Percentiles rank a stretch among this genome's conserved stretches.
These are phyloP conservation scores for Fragaria ananassa DNA, from an alignment of 306 rosid species.

Conservation along the genomic window DNA sequence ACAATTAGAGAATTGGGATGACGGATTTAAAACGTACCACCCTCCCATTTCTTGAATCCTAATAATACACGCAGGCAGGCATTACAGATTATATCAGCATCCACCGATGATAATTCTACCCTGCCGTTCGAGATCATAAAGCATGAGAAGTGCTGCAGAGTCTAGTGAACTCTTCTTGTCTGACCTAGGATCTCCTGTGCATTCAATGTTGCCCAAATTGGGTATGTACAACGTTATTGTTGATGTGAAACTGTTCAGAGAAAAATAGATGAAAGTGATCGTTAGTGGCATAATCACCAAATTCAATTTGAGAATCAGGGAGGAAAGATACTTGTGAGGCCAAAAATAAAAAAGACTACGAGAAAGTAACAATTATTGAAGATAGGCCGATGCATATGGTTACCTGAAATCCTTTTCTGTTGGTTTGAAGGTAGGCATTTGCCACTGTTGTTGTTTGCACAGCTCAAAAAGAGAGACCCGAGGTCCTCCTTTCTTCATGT, in stretches of 20 bases:
- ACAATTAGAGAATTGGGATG: not conserved
- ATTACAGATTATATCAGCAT: conserved; percentile 14
- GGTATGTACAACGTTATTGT: conserved; percentile 66
- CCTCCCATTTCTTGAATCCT: conserved; percentile 2
- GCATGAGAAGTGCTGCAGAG: conserved; percentile 67
- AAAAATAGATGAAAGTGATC: conserved; percentile 15
- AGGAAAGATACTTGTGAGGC: conserved; percentile 17
- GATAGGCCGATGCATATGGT: conserved; percentile 12
- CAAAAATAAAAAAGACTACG: not conserved
- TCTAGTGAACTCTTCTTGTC: conserved; percentile 83
- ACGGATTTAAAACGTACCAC: conserved; percentile 2
- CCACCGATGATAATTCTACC: conserved; percentile 52
- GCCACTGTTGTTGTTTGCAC: conserved; percentile 81
- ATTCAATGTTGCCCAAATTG: conserved; percentile 43
- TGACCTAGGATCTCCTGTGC: conserved; percentile 68
- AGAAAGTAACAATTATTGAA: not conserved
- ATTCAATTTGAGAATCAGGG: conserved; percentile 34
- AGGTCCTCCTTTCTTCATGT: conserved; percentile 87
- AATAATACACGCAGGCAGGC: not conserved
- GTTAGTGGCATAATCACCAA: conserved; percentile 45
- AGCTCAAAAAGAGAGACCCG: conserved; percentile 52
- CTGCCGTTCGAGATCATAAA: conserved; percentile 51
- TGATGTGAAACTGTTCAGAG: conserved; percentile 52
- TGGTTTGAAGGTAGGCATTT: conserved; percentile 55
- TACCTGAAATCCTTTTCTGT: conserved; percentile 65